Conservation (phyloP, 805 yeast species). For the Tetrapisispora namnaoensis region DNA sequence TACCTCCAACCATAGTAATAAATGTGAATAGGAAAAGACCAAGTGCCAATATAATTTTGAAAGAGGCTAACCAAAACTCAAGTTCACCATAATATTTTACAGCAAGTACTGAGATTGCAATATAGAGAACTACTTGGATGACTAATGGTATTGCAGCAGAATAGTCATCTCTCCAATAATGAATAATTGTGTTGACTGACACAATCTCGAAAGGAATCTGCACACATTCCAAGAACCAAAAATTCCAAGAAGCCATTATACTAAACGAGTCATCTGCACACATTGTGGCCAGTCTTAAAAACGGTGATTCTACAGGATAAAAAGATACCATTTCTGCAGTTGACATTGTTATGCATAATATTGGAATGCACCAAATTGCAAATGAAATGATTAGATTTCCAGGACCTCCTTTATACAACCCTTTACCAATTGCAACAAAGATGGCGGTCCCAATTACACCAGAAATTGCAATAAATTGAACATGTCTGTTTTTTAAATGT, state of each 20-base stretch:
- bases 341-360: constrained; percentile 54
- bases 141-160: constrained; percentile 61
- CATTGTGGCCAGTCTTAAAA: constrained; percentile 62
- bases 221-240: constrained; percentile 65
- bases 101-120: constrained; percentile 59
- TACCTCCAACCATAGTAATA: constrained; percentile 80
- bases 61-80: constrained; percentile 70
- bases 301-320: constrained; percentile 69
- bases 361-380: constrained; percentile 59
- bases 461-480: constrained; percentile 69
- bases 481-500: constrained; percentile 55
- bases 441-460: constrained; percentile 78
- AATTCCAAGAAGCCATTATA: constrained; percentile 70
- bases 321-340: constrained; percentile 76
- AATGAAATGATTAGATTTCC: constrained; percentile 57
- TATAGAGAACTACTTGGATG: constrained; percentile 54
- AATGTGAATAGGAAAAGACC: constrained; percentile 71
- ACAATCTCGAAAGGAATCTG: constrained; percentile 78
- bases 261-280: constrained; percentile 71
- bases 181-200: constrained; percentile 67
- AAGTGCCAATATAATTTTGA: constrained; percentile 63
- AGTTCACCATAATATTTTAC: constrained; percentile 71
- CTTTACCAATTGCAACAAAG: constrained; percentile 63
- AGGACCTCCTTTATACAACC: constrained; percentile 59
- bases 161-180: constrained; percentile 72